phyloP scores from a whole-genome alignment of 305 asterid species.

The Fraxinus xanthoxyloides region DNA sequence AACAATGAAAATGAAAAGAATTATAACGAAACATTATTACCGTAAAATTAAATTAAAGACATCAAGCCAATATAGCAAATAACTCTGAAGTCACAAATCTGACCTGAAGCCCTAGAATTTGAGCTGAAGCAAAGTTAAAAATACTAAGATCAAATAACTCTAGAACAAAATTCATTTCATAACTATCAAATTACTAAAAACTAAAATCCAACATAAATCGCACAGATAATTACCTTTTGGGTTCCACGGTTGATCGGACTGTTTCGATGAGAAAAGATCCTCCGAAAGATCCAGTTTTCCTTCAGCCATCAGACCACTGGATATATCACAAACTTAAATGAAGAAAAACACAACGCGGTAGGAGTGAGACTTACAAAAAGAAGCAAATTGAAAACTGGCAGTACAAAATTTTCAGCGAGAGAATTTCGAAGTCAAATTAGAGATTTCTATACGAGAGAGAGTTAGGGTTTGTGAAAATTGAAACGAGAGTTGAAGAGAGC shows the following conservation, averaged over 20 bases:
- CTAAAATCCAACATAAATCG: slow-evolving; percentile 14
- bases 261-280: slow-evolving; percentile 51
- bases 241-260: slow-evolving; percentile 68
- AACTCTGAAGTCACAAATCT: slow-evolving; percentile 30
- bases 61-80: slow-evolving; percentile 1
- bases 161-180: slow-evolving; percentile 21
- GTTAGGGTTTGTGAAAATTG: slow-evolving; percentile 57
- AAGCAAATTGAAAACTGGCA: slow-evolving; percentile 27
- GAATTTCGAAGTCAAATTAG: slow-evolving; percentile 23
- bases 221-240: slow-evolving; percentile 49
- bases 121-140: slow-evolving; percentile 12
- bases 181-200: slow-evolving; percentile 27
- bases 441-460: slow-evolving; percentile 19
- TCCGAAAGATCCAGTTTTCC: slow-evolving; percentile 60
- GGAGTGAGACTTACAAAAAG: slow-evolving; percentile 19
- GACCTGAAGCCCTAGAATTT: slow-evolving; percentile 48
- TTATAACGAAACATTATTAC: not conserved
- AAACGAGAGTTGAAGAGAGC: slow-evolving; percentile 33
- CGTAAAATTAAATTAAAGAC: not conserved
- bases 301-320: slow-evolving; percentile 47
- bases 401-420: slow-evolving; percentile 18
- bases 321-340: slow-evolving; percentile 17
- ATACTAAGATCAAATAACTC: slow-evolving; percentile 40
- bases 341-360: slow-evolving; percentile 9
- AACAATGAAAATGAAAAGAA: not conserved